Percentiles rank a stretch among this genome's conserved stretches.
Evolutionary conservation across 2,329 filamentous ascomycete species (phyloP).

Genomic region (Arthrinium puccinioides): DNA sequence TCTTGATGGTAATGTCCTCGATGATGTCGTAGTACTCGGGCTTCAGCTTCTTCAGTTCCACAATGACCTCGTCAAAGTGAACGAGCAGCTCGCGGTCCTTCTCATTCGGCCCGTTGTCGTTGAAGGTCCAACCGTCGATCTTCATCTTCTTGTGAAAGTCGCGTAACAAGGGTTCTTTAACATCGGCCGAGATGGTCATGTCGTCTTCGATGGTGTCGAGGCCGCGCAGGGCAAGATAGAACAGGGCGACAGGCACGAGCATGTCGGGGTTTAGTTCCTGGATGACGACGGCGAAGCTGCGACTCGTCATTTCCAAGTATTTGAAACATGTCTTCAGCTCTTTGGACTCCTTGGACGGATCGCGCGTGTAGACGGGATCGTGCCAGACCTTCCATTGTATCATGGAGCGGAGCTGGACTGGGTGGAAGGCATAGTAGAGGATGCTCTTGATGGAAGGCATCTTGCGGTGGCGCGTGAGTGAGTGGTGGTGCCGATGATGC

Average conservation of each 20-base stretch:
- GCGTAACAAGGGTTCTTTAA: conserved; percentile 80
- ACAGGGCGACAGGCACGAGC: conserved; percentile 78
- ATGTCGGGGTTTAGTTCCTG: conserved; percentile 93
- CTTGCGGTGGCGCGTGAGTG: too few species aligned
- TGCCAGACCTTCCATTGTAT: conserved; percentile 98
- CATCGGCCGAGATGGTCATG: conserved; percentile 77
- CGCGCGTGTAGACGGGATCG: conserved; percentile 80
- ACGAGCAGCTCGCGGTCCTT: conserved; percentile 91
- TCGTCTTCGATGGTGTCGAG: conserved; percentile 99
- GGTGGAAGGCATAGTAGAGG: conserved; percentile 69
- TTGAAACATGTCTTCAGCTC: conserved; percentile 78
- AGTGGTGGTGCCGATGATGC: too few species aligned
- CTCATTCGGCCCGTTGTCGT: conserved; percentile 79
- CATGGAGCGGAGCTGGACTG: conserved; percentile 70
- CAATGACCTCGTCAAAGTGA: conserved; percentile 80
- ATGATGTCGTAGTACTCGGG: conserved; percentile 78
- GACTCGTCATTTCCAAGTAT: conserved; percentile 79
- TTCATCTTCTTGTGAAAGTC: conserved; percentile 75
- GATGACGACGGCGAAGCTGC: conserved; percentile 89
- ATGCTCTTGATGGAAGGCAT: conserved; percentile 49
- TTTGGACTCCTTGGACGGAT: conserved; percentile 65
- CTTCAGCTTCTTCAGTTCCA: conserved; percentile 85
- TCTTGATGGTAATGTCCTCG: conserved; percentile 84
- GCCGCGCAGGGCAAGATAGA: conserved; percentile 87
- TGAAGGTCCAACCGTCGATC: conserved; percentile 84